Percentiles rank a stretch among this genome's conserved stretches.
These are phyloP conservation scores for sweet orange (Citrus sinensis) DNA, from an alignment of 345 rosid species.

Conservation along the genomic window DVS_A1.0 CM039168.1:2376001-2376500, in stretches of 20 bases:
- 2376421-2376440: conserved; percentile 25
- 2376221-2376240: neutral
- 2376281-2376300: conserved; percentile 48
- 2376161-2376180: neutral
- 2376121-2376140: no score
- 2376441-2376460: conserved; percentile 25
- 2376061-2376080: no score
- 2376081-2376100: no score
- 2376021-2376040: neutral
- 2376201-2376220: no score
- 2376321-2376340: neutral
- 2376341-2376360: conserved; percentile 27
- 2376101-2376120: no score
- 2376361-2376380: conserved; percentile 10
- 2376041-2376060: no score
- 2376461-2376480: conserved; percentile 7
- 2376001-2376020: neutral
- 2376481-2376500: conserved; percentile 16
- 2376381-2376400: conserved; percentile 41
- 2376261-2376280: conserved; percentile 15
- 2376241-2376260: conserved; percentile 20
- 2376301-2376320: conserved; percentile 20
- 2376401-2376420: conserved; percentile 48
- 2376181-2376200: neutral
- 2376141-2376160: no score